Evolutionary conservation across 345 rosid species (phyloP), one percentile per base, ranked within the genome.

Genomic region (Cochlearia excelsa): DNA sequence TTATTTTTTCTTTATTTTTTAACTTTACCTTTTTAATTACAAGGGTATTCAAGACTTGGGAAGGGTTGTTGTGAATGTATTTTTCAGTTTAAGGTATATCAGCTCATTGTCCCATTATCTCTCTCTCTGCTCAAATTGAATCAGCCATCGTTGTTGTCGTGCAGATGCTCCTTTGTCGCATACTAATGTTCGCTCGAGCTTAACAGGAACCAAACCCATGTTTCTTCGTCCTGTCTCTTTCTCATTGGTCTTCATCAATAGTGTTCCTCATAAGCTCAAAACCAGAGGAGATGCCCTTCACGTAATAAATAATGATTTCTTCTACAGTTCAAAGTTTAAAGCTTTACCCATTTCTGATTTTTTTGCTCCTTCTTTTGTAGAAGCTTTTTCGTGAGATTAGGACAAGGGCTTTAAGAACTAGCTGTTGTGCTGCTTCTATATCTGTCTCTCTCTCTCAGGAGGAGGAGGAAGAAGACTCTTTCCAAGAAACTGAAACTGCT

Each of bases 201-300:
- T 51, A 39, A 54, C 9, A 30, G 59, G 41, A 69, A 46, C 66
- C 30, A 37, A 69, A 46, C 66, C 30, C 30, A 81, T 75, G 83
- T 69, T 72, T 72, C 71, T 69, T 41, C 50, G 47, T 5, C 53
- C 69, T 49, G 34, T 72, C 2, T 70, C 78, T 26, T 75, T 78
- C 7, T 54, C 74, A 40, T 70, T 37, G 52, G 67, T 71, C 61
- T 65, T 66, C 67, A 16, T 60, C 54, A 61, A 43, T 46, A 34
- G 42, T 37, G 51, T 74, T 58, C 78, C 79, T 46, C 73, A 46
- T 23, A 63, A 75, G 42, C 53, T 70, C 75, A 56, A 51, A 46
- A 44, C 69, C 47, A 65, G 30, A 9, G 55, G 30, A 9, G 55
- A 9, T 57, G 31, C 52, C 58, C 48, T 30, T 34, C 46, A 59